Percentiles rank a stretch among this genome's conserved stretches.
phyloP scores from a whole-genome alignment of 805 yeast genomes.

The Soucietia sequanensis region DNA sequence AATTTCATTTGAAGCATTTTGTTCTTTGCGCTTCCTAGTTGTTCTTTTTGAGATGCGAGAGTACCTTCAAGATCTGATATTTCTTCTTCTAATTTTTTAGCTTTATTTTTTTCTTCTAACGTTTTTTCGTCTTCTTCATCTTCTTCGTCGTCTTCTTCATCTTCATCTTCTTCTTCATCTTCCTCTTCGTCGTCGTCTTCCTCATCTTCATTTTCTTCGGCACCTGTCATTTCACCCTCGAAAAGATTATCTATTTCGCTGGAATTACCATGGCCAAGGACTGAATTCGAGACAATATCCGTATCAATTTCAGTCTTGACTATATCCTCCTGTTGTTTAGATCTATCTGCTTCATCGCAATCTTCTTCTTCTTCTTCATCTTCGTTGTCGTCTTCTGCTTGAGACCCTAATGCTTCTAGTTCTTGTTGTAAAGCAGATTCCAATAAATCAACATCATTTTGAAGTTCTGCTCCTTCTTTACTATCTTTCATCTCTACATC shows the following conservation, averaged over 20 bases:
- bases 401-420: conserved; percentile 5
- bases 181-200: conserved; percentile 55
- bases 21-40: conserved; percentile 70
- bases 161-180: conserved; percentile 48
- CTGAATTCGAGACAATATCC: too few relatives aligned
- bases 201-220: conserved; percentile 43
- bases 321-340: too few relatives aligned
- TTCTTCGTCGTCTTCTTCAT: conserved; percentile 53
- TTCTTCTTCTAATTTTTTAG: conserved; percentile 78
- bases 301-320: too few relatives aligned
- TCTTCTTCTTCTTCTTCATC: conserved; percentile 39
- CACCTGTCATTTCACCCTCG: conserved; percentile 36
- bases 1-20: conserved; percentile 87
- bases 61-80: conserved; percentile 77
- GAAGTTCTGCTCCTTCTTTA: background rate
- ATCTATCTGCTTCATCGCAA: conserved; percentile 24
- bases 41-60: conserved; percentile 69
- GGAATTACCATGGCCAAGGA: too few relatives aligned
- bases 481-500: conserved; percentile 6
- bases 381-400: conserved; percentile 12
- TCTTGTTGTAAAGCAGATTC: conserved; percentile 7
- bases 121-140: conserved; percentile 37
- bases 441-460: conserved; percentile 2
- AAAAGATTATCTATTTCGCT: conserved; percentile 41
- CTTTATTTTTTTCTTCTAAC: conserved; percentile 41